Base-by-base conservation (phyloP, 306 rosid genomes). In the Prosopis cineraria region DNA sequence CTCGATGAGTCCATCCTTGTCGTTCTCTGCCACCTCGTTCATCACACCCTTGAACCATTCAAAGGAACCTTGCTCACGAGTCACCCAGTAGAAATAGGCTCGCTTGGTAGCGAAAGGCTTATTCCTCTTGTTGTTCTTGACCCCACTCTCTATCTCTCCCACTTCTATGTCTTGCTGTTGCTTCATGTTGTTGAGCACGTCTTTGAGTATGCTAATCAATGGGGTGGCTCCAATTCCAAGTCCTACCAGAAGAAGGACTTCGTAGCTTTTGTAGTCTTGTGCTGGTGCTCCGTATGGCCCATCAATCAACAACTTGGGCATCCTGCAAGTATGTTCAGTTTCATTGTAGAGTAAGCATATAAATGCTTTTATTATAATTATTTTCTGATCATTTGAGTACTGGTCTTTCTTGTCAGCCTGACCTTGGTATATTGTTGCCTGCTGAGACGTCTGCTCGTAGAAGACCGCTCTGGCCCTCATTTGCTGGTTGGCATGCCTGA, bases 201-300 rank as follows among this genome's bases (percentile, higher is more conserved):
- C 94, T 69, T 94, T 89, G 14, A 94, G 85, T 9, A 94, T 91
- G 90, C 98, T 94, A 0, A 91, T 91, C 71, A 91, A 65, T 6
- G 98, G 97, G 20, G 98, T 94, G 27, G 98, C 98, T 0, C 98
- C 97, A 7, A 91, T 91, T 69, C 98, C 98, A 25, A 94, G 85
- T 4, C 98, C 98, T 2, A 91, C 94, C 0, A 94, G 94, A 64
- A 94, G 96, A 20, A 94, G 82, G 5, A 94, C 97, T 34, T 91
- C 97, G 17, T 94, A 94, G n/a, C 85, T 75, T 47, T 91, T 90
- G 87, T 94, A 94, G 80, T 91, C 97, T 67, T 94, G 98, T 40
- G 98, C 96, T 27, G 97, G 97, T 5, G 98, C 97, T 78, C 98
- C 98, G 1, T 94, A 91, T 0, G 98, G 93, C 39, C 98, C 98